Evolutionary conservation across 2,329 filamentous ascomycete species (phyloP).

Genomic region (Trichoderma simmonsii): DNA sequence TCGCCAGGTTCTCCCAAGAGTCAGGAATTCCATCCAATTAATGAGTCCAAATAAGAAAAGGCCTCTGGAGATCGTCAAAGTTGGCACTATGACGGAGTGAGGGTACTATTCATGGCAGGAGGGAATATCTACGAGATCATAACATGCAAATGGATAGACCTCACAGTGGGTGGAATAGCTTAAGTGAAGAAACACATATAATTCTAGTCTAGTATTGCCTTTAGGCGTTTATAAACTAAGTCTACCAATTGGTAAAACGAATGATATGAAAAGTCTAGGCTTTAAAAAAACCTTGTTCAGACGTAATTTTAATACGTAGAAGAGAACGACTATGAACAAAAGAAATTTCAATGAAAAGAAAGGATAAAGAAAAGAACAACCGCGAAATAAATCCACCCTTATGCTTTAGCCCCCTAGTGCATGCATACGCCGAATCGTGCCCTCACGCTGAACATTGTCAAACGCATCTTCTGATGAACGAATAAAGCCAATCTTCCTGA

Average conservation of each 20-base stretch:
- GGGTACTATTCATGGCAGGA: not conserved
- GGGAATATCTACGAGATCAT: not conserved
- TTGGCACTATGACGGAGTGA: not conserved
- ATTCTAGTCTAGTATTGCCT: not conserved
- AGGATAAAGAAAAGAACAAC: not conserved
- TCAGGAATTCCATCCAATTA: not conserved
- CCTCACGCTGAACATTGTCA: not conserved
- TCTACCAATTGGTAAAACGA: not conserved
- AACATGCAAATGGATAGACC: not conserved
- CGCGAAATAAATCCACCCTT: not conserved
- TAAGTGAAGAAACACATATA: not conserved
- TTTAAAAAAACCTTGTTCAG: not conserved
- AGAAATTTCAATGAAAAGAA: not conserved
- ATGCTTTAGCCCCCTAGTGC: not conserved
- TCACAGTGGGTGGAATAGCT: too few species aligned
- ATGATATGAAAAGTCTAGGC: not conserved
- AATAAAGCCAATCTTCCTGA: constrained; percentile 39
- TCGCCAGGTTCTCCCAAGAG: not conserved
- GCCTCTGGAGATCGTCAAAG: accelerated
- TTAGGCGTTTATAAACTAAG: not conserved
- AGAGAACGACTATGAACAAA: not conserved
- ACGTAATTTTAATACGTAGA: not conserved
- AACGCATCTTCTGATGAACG: constrained; percentile 4
- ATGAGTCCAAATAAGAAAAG: not conserved
- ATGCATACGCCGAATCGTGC: constrained; percentile 6